Conservation (phyloP, 495 filamentous ascomycete species). For the Xylaria sp. region DNA sequence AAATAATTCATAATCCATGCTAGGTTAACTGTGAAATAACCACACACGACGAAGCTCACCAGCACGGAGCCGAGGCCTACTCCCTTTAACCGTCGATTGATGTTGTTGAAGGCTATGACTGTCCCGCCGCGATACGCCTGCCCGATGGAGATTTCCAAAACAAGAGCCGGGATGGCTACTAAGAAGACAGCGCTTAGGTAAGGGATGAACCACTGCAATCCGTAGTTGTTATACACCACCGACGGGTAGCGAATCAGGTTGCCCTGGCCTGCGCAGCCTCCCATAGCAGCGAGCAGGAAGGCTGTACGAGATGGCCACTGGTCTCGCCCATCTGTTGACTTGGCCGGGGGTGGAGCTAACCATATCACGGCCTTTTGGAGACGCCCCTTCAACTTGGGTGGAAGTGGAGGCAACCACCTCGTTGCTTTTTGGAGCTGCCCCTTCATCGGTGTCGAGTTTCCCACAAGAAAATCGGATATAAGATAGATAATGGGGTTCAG, state of each 20-base stretch:
- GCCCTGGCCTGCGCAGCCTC: conserved; percentile 26
- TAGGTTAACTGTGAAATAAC: conserved; percentile 49
- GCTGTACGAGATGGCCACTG: conserved; percentile 29
- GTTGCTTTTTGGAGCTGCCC: not conserved
- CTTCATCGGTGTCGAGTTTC: conserved; percentile 3
- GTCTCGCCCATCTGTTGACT: conserved; percentile 28
- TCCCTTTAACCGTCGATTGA: conserved; percentile 46
- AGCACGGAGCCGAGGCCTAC: conserved; percentile 45
- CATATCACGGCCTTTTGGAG: conserved; percentile 2
- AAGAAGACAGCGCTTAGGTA: conserved; percentile 45
- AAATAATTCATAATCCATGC: conserved; percentile 55
- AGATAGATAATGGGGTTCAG: not conserved
- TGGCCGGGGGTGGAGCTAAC: conserved; percentile 25
- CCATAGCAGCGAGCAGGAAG: conserved; percentile 27
- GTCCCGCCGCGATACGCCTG: conserved; percentile 51
- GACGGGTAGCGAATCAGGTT: conserved; percentile 29
- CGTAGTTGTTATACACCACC: conserved; percentile 27
- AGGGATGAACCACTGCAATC: conserved; percentile 43
- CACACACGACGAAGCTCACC: conserved; percentile 47
- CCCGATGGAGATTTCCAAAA: conserved; percentile 52
- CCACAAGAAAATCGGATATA: not conserved
- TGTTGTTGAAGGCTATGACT: conserved; percentile 49
- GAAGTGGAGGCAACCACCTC: not conserved
- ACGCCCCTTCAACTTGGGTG: not conserved
- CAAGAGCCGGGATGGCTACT: conserved; percentile 55